Evolutionary conservation across 75 land plant species (phyloP), one percentile per base, ranked within the genome.

Genomic region (Picea glauca): DNA sequence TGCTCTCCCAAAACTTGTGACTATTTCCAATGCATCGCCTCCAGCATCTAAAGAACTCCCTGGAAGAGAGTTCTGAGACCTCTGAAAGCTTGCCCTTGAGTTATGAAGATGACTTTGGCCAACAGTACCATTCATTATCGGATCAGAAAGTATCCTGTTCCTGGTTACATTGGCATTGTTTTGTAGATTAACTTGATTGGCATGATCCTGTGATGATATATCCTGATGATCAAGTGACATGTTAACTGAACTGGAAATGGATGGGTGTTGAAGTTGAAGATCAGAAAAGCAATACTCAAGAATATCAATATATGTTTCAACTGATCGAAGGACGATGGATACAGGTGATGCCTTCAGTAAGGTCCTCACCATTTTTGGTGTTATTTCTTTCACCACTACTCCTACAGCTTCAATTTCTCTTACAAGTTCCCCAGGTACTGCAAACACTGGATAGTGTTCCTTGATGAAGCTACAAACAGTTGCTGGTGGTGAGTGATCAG

Each of bases 371-470:
- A 93, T 92, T 78, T 87, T 92, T 43, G 99, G 99, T 76, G 87
- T 97, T 62, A 97, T 87, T 80, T 89, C 91, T 76, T 86, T 90
- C 75, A 93, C 90, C 57, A 58, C 64, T 77, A 92, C 65, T 1
- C 98, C 95, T 75, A 92, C 87, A 77, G 88, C 92, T 78, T 97
- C 93, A 79, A 92, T 86, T 78, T 94, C 99, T 70, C 76, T 88
- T 33, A 91, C 89, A 62, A 97, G 80, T 81, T 97, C 99, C 89
- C 90, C 90, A 17, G 99, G 99, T 66, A 97, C 93, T 31, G 91
- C 84, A 85, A 97, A 97, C 13, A 97, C 96, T 33, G 93, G 93
- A 84, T 97, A 92, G 73, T 94, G 99, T 40, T 97, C 91, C 70
- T 89, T 97, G 30, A 97, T 87, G 81, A 94, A 97, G 64, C 83